phyloP scores from a whole-genome alignment of 83 land plant species.

The Picea abies region DNA sequence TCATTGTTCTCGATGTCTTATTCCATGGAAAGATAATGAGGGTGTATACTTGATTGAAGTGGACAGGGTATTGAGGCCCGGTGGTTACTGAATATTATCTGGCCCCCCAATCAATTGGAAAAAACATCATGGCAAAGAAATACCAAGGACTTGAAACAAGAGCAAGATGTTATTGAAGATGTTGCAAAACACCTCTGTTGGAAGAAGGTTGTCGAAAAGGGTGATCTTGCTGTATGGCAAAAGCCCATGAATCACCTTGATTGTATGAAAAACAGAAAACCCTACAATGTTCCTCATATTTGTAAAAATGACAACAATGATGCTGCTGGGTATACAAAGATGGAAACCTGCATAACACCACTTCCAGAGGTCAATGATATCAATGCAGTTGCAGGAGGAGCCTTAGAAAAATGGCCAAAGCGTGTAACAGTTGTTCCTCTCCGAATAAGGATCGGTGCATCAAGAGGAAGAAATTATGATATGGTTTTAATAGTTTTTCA shows the following conservation, averaged over 20 bases:
- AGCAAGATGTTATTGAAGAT: slow-evolving; percentile 45
- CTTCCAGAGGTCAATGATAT: slow-evolving; percentile 49
- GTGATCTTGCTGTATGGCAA: slow-evolving; percentile 52
- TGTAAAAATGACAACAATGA: slow-evolving; percentile 32
- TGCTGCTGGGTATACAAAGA: slow-evolving; percentile 63
- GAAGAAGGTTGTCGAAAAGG: slow-evolving; percentile 52
- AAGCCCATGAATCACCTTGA: slow-evolving; percentile 43
- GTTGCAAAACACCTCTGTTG: slow-evolving; percentile 49
- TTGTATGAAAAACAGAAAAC: slow-evolving; percentile 16
- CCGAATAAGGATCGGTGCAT: slow-evolving; percentile 32
- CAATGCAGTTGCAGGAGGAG: slow-evolving; percentile 62
- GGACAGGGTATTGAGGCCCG: slow-evolving; percentile 50
- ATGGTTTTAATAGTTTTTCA: too few species aligned
- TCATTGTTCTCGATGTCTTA: slow-evolving; percentile 32
- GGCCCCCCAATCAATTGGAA: slow-evolving; percentile 63
- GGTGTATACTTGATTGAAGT: slow-evolving; percentile 50
- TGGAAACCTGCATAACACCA: slow-evolving; percentile 80
- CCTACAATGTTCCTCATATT: slow-evolving; percentile 21
- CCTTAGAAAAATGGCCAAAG: slow-evolving; percentile 73
- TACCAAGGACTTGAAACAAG: slow-evolving; percentile 37
- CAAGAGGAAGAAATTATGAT: too few species aligned
- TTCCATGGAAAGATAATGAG: slow-evolving; percentile 37
- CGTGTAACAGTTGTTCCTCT: slow-evolving; percentile 68
- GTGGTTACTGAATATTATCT: slow-evolving; percentile 45
- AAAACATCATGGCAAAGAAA: slow-evolving; percentile 43